Evolutionary conservation across 2,329 filamentous ascomycete genomes (phyloP).

Genomic region (Monascus ruber): DNA sequence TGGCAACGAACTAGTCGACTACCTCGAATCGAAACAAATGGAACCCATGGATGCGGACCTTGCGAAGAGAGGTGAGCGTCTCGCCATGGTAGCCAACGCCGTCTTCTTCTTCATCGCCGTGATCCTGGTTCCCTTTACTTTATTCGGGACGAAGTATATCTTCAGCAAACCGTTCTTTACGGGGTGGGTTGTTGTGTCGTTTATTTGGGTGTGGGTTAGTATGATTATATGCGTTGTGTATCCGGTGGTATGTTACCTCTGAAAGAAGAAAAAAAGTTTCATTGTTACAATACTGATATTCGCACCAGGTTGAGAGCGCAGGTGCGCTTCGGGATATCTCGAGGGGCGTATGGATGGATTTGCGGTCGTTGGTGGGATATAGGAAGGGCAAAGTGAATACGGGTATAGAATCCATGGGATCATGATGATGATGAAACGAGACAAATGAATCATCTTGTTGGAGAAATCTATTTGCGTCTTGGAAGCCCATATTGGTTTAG

Average conservation of each 20-base stretch:
- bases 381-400: too few species aligned
- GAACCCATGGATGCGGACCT: constrained; percentile 31
- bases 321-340: too few species aligned
- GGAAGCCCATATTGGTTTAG: too few species aligned
- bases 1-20: constrained; percentile 33
- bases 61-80: constrained; percentile 23
- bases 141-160: constrained; percentile 29
- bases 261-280: too few species aligned
- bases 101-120: constrained; percentile 26
- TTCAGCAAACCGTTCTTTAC: constrained; percentile 24
- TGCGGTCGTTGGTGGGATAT: too few species aligned
- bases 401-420: too few species aligned
- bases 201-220: constrained; percentile 32
- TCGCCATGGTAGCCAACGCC: constrained; percentile 27
- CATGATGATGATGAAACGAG: too few species aligned
- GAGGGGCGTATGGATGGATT: too few species aligned
- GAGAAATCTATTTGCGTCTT: too few species aligned
- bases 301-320: too few species aligned
- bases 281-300: too few species aligned
- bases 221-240: constrained; percentile 29
- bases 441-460: too few species aligned
- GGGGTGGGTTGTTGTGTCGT: constrained; percentile 30
- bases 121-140: constrained; percentile 28
- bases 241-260: constrained; percentile 15
- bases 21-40: constrained; percentile 28